phyloP scores from a whole-genome alignment of 1,284 basidiomycete genomes.

The Phlebopus sp. region DNA sequence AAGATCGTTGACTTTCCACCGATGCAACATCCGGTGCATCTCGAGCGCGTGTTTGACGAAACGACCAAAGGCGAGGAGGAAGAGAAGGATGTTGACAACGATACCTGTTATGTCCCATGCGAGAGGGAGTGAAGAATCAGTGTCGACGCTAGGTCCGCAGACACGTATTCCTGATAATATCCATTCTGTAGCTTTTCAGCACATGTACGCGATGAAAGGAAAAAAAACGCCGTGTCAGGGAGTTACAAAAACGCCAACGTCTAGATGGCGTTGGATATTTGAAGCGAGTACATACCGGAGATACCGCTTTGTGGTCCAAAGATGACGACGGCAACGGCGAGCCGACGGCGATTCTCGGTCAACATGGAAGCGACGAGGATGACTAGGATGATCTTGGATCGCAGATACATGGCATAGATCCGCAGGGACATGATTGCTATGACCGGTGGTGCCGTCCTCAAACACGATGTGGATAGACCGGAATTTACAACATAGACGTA shows the following conservation, averaged over 20 bases:
- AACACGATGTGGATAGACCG: neutral
- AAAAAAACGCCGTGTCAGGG: too few species aligned
- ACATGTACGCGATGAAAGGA: neutral
- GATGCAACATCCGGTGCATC: conserved; percentile 5
- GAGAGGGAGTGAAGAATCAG: conserved; percentile 6
- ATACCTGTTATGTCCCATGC: conserved; percentile 16
- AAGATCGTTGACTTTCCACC: conserved; percentile 14
- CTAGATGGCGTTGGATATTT: too few species aligned
- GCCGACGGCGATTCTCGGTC: conserved; percentile 6
- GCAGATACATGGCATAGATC: conserved; percentile 21
- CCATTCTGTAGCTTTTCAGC: conserved; percentile 13
- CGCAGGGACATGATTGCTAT: conserved; percentile 19
- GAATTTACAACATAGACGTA: conserved; percentile 2
- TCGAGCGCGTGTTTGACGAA: conserved; percentile 16
- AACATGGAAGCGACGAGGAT: conserved; percentile 11
- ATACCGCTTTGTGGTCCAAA: conserved; percentile 20
- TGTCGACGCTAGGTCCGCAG: conserved; percentile 9
- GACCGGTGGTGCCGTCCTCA: neutral
- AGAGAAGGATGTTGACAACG: conserved; percentile 12
- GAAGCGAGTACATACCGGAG: conserved; percentile 4
- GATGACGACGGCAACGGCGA: conserved; percentile 9
- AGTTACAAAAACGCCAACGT: too few species aligned
- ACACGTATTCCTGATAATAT: conserved; percentile 17
- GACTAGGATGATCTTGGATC: conserved; percentile 9
- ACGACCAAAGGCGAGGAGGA: conserved; percentile 12